Base-by-base conservation (phyloP, 2,329 filamentous ascomycete genomes). In the Mycogone perniciosa region DNA sequence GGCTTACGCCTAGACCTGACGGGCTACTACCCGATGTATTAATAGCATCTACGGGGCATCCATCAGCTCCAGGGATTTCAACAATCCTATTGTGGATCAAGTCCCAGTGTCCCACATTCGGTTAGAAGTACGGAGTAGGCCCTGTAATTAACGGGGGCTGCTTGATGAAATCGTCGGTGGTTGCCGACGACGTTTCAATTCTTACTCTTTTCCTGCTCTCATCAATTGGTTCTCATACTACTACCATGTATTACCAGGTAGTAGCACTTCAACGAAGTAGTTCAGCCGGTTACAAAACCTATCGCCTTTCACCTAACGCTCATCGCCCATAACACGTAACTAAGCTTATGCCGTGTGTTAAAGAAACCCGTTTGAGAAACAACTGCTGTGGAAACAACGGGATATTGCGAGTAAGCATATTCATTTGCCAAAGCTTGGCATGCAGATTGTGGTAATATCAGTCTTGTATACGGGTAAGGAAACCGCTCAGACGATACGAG, bases 191-290 rank as follows among this genome's bases (percentile, higher is more conserved):
- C 44, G 31, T 47, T 31, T 38, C 41, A 47, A 38, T 33, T 13
- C 13, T n/a, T 41, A 3, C 20, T 42, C 30, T 26, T 26, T 10
- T 29, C 34, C 30, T 34, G 45, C 41, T 40, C 45, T 38, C 41
- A 38, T 40, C 45, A 33, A 47, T 47, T 11, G 26, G 39, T 29
- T 41, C 35, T 38, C 45, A 47, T 35, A 47, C 41, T 40, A 20
- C 20, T 20, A 20, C 20, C 3, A 20, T 20, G 20, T 20, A 20
- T 20, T 20, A 20, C 20, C 3, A 20, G 20, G 20, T 20, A 20
- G 20, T 20, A 20, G 20, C 3, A 20, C 20, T 20, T 20, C 20
- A 2, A 47, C 45, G 45, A 40, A 47, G 45, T 29, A 40, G 38
- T 38, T 31, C 33, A 31, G 30, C 29, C n/a, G 38, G 38, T 13